These are phyloP conservation scores for Eleusine indica DNA, from an alignment of 176 grass and related monocot species.

Conservation along the genomic window DNA sequence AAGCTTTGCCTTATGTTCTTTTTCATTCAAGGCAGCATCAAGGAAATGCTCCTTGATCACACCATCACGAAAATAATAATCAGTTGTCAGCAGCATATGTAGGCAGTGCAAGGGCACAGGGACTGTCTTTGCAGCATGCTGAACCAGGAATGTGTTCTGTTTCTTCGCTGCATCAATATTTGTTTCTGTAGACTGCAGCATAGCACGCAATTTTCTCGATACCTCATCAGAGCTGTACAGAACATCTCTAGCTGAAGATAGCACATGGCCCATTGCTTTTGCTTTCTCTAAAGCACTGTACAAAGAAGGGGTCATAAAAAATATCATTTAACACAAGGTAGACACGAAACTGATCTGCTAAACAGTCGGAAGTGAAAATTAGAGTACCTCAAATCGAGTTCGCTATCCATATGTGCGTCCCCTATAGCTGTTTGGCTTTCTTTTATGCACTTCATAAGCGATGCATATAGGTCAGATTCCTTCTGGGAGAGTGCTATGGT, in stretches of 20 bases:
- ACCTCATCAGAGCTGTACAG: constrained; percentile 57
- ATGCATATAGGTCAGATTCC: constrained; percentile 56
- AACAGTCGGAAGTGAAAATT: constrained; percentile 32
- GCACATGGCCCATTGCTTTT: constrained; percentile 82
- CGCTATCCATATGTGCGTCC: constrained; percentile 60
- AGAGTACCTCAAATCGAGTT: constrained; percentile 61
- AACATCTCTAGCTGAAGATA: constrained; percentile 76
- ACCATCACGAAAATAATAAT: constrained; percentile 68
- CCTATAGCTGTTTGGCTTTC: constrained; percentile 58
- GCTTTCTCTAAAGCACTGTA: constrained; percentile 82
- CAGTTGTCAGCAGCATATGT: constrained; percentile 79
- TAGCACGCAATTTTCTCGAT: constrained; percentile 69
- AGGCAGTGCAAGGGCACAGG: constrained; percentile 91
- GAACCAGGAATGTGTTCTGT: constrained; percentile 92
- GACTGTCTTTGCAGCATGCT: constrained; percentile 93
- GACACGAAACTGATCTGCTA: constrained; percentile 16
- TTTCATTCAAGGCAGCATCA: constrained; percentile 50
- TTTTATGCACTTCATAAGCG: constrained; percentile 71
- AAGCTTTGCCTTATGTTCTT: constrained; percentile 67
- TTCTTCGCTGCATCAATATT: constrained; percentile 76
- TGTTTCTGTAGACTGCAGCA: constrained; percentile 83
- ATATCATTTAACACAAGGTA: constrained; percentile 22
- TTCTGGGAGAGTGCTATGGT: constrained; percentile 67
- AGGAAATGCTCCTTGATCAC: constrained; percentile 35
- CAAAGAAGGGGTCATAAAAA: constrained; percentile 36